Evolutionary conservation across 2,329 filamentous ascomycete genomes (phyloP).

Genomic region (Hypoxylon sp.): DNA sequence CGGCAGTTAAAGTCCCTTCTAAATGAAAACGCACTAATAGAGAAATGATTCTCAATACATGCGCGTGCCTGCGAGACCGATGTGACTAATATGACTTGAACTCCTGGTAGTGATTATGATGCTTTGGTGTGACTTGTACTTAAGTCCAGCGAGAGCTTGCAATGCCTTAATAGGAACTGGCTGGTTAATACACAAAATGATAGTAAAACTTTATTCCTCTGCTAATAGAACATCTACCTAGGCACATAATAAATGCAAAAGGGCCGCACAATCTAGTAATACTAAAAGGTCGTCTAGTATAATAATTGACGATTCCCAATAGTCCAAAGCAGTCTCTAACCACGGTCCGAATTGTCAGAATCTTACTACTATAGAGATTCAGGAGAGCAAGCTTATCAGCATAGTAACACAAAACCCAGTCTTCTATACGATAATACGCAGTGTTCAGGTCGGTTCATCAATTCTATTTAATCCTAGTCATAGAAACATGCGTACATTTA

Average conservation of each 20-base stretch:
- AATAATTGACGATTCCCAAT: background rate
- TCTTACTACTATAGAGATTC: background rate
- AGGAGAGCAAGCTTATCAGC: background rate
- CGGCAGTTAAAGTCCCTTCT: constrained; percentile 19
- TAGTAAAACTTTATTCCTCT: background rate
- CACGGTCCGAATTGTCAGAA: background rate
- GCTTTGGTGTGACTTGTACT: background rate
- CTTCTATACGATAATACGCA: background rate
- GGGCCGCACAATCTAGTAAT: background rate
- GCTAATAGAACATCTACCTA: background rate
- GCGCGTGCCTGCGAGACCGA: background rate
- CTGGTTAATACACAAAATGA: background rate
- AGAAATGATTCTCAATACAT: constrained; percentile 27
- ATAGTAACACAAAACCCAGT: background rate
- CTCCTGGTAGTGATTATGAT: background rate
- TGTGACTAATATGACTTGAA: background rate
- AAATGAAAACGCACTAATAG: constrained; percentile 33
- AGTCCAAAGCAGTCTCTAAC: background rate
- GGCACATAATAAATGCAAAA: background rate
- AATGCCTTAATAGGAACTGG: background rate
- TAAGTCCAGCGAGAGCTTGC: no score
- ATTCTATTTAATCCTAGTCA: background rate
- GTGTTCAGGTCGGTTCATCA: background rate
- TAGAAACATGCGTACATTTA: background rate
- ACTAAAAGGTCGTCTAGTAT: background rate